Evolutionary conservation across 768 basidiomycete species (phyloP), one percentile per base, ranked within the genome.

Genomic region (Boletellus ananas): DNA sequence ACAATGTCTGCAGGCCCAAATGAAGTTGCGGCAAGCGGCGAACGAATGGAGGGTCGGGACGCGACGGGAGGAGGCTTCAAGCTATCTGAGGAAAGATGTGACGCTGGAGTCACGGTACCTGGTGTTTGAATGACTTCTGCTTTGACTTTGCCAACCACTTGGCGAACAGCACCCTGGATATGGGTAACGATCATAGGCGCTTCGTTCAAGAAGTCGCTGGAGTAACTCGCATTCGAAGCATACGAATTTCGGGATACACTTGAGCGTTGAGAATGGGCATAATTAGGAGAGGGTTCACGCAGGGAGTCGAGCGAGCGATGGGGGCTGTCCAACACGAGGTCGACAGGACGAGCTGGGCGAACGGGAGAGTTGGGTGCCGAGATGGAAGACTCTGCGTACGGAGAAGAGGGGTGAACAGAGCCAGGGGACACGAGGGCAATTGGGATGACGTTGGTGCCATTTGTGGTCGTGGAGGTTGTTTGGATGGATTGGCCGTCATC

Each of bases 391-490:
- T 58, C 59, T 14, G 80, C 76, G 10, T 65, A 63, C 12, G 64
- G 25, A 68, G 66, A 33, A 67, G 72, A 31, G 54, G 65, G 42
- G 3, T 54, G 55, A 18, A 68, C 64, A 11, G 78, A 75, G 18
- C 80, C 80, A 16, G 85, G 80, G 20, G 84, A 70, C 33, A 91
- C 84, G 37, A 91, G 75, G 12, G 89, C 89, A 52, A 92, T 91
- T 53, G 89, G 89, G 50, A 92, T 92, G 56, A 90, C 89, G 58
- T 92, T 92, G 20, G 90, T 87, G 37, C 80, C 80, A 62, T 87
- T 84, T 13, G 88, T 85, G 38, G 80, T 77, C n/a, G 84, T 81
- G 10, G 79, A 78, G 1, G 74, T 72, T 25, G 90, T 92, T 67
- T 88, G 86, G 51, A 92, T 92, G 34, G 89, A 91, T 42, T 85